Evolutionary conservation across 2,329 filamentous ascomycete species (phyloP).

Genomic region (Dryadomyces quercus-mongolicae): DNA sequence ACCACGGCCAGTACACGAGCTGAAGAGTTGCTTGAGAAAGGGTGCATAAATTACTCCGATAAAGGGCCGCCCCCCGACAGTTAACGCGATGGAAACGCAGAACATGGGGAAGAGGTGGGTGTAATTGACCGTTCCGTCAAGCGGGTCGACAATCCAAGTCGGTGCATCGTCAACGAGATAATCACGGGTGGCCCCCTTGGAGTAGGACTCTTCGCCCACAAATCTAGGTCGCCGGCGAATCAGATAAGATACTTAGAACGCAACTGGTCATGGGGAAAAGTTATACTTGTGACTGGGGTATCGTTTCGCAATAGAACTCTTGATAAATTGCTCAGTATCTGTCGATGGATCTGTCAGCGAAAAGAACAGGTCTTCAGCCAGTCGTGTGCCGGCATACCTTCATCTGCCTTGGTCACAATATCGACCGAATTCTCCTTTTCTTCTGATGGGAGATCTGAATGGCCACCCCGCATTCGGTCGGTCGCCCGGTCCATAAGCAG

Average conservation of each 20-base stretch:
- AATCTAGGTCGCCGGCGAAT: constrained; percentile 35
- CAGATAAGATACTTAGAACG: not conserved
- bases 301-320: constrained; percentile 39
- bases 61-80: constrained; percentile 44
- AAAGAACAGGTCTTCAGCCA: constrained; percentile 1
- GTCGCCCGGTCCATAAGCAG: constrained; percentile 48
- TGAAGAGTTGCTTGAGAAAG: constrained; percentile 57
- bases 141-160: constrained; percentile 67
- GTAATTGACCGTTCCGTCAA: constrained; percentile 74
- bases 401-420: constrained; percentile 65
- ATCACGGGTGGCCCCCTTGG: constrained; percentile 50
- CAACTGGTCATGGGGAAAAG: constrained; percentile 5
- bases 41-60: constrained; percentile 65
- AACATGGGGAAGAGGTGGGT: constrained; percentile 73
- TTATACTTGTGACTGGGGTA: constrained; percentile 56
- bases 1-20: constrained; percentile 51
- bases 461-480: constrained; percentile 38
- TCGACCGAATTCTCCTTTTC: constrained; percentile 70
- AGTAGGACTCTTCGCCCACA: constrained; percentile 67
- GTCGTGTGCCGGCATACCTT: constrained; percentile 32
- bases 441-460: constrained; percentile 16
- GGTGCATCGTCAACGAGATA: constrained; percentile 54
- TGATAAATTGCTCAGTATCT: constrained; percentile 65
- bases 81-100: constrained; percentile 64
- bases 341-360: not conserved